Evolutionary conservation across 345 rosid species (phyloP).

Genomic region (Eucalyptus melliodora): DNA sequence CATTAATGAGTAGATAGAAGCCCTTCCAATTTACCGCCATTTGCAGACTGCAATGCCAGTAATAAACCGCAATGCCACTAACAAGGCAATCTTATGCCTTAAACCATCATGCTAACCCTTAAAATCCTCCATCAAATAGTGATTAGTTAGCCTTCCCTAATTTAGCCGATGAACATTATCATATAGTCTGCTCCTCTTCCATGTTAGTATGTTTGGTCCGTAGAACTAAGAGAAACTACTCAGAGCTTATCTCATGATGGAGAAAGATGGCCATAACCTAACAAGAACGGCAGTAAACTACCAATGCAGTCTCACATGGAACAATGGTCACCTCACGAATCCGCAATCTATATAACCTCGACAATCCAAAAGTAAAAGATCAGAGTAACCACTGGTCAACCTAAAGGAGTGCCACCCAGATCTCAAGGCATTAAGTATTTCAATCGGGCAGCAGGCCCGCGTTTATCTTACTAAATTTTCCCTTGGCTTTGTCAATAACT

Average conservation of each 20-base stretch:
- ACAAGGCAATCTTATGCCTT: background rate
- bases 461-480: background rate
- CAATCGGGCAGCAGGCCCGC: background rate
- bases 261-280: background rate
- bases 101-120: background rate
- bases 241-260: background rate
- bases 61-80: background rate
- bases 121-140: background rate
- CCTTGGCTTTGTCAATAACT: background rate
- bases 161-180: background rate
- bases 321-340: background rate
- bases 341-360: background rate
- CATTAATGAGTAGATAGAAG: background rate
- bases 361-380: background rate
- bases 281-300: background rate
- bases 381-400: background rate
- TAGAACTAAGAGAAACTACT: background rate
- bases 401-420: background rate
- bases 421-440: background rate
- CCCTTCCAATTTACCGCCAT: background rate
- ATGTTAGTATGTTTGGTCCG: background rate
- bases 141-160: background rate
- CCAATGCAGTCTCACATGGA: background rate
- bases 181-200: background rate
- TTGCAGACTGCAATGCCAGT: background rate